Evolutionary conservation across 768 basidiomycete species (phyloP).

Genomic region (Boletus sp.): DNA sequence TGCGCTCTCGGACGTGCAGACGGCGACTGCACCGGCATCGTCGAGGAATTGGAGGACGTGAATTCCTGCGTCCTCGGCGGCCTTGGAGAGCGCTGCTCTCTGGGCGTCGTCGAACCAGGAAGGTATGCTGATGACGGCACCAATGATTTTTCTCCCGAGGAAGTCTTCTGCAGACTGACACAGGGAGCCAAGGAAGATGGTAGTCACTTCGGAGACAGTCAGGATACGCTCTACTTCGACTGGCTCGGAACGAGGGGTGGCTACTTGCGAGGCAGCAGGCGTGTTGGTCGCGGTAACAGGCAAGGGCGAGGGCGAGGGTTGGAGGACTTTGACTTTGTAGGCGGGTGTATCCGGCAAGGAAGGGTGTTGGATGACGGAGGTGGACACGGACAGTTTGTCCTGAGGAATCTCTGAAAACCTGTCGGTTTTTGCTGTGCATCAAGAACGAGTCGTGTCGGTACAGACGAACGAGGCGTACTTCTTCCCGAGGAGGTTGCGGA

Average conservation of each 20-base stretch:
- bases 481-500: conserved; percentile 91
- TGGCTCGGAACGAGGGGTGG: conserved; percentile 77
- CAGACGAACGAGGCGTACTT: conserved; percentile 53
- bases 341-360: conserved; percentile 69
- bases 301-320: conserved; percentile 71
- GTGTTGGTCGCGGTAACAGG: conserved; percentile 55
- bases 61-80: conserved; percentile 79
- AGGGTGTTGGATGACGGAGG: conserved; percentile 77
- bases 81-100: conserved; percentile 65
- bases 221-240: conserved; percentile 64
- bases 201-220: conserved; percentile 78
- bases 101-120: conserved; percentile 70
- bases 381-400: conserved; percentile 50
- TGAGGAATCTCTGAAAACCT: conserved; percentile 77
- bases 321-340: conserved; percentile 80
- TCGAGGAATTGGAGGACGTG: conserved; percentile 84
- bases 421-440: not conserved
- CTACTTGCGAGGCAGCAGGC: conserved; percentile 62
- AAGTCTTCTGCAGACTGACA: conserved; percentile 88
- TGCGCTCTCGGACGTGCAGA: conserved; percentile 49
- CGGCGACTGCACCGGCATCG: conserved; percentile 73
- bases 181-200: conserved; percentile 83
- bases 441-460: not conserved
- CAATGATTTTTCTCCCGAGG: conserved; percentile 73
- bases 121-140: conserved; percentile 84